phyloP scores from a whole-genome alignment of 2,329 filamentous ascomycete genomes.

The Penicillium sumatraense region DNA sequence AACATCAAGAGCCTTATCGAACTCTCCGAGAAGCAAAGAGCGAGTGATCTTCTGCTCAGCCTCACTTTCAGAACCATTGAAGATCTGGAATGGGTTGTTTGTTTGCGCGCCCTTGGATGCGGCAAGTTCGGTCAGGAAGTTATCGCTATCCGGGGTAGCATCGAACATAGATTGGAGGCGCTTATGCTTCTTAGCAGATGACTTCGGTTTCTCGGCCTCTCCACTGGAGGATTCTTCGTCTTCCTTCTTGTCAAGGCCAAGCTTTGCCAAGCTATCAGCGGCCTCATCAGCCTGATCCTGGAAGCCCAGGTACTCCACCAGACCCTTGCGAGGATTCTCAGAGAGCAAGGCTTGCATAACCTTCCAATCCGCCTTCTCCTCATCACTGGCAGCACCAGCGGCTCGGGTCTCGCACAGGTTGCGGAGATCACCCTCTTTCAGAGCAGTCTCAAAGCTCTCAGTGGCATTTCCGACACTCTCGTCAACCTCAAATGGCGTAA shows the following conservation, averaged over 20 bases:
- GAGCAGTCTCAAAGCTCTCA: slow-evolving; percentile 81
- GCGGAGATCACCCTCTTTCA: slow-evolving; percentile 76
- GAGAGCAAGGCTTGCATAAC: slow-evolving; percentile 88
- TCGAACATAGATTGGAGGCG: slow-evolving; percentile 82
- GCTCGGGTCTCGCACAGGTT: slow-evolving; percentile 81
- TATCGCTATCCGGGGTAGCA: slow-evolving; percentile 71
- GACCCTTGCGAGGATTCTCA: slow-evolving; percentile 80
- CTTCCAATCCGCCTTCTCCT: slow-evolving; percentile 95
- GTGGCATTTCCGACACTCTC: slow-evolving; percentile 81
- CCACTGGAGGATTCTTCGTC: slow-evolving; percentile 49
- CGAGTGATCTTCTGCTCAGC: slow-evolving; percentile 86
- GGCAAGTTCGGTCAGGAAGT: slow-evolving; percentile 82
- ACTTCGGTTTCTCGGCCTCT: slow-evolving; percentile 51
- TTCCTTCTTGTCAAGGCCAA: slow-evolving; percentile 45
- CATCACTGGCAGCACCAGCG: slow-evolving; percentile 74
- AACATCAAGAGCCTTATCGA: slow-evolving; percentile 85
- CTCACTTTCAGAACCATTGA: slow-evolving; percentile 79
- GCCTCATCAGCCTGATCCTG: slow-evolving; percentile 62
- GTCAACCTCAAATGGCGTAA: slow-evolving; percentile 88
- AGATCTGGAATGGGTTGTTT: slow-evolving; percentile 90
- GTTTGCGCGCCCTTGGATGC: slow-evolving; percentile 91
- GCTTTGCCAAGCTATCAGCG: slow-evolving; percentile 47
- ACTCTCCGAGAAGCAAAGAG: slow-evolving; percentile 86
- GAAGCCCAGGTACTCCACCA: slow-evolving; percentile 91
- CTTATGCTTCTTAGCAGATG: slow-evolving; percentile 60